Evolutionary conservation across 352 stramenopile species (phyloP).

Genomic region (Chrysophaeum taylorii): DNA sequence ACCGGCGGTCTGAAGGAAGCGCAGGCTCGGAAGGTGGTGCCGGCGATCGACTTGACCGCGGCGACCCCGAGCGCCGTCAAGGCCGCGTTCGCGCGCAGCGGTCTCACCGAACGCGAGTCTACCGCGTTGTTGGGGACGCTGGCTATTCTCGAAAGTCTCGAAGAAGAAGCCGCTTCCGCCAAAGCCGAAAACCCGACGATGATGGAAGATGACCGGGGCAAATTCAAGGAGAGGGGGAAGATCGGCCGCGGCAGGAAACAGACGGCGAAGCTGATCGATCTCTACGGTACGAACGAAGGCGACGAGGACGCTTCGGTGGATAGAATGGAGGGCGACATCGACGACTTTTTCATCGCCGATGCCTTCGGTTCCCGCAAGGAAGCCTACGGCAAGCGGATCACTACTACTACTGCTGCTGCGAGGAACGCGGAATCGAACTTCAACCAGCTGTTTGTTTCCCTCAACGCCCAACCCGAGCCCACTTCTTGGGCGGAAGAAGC

Average conservation of each 20-base stretch:
- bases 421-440: constrained; percentile 38
- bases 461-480: constrained; percentile 26
- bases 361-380: constrained; percentile 47
- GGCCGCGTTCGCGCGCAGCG: constrained; percentile 36
- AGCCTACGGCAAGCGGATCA: constrained; percentile 41
- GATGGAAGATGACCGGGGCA: constrained; percentile 36
- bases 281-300: constrained; percentile 36
- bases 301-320: constrained; percentile 34
- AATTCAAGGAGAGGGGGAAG: constrained; percentile 48
- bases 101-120: constrained; percentile 55
- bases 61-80: constrained; percentile 26
- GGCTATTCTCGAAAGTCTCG: constrained; percentile 40
- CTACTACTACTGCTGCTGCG: too few species aligned
- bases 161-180: too few species aligned
- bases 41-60: constrained; percentile 36
- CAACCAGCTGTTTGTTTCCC: constrained; percentile 37
- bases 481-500: constrained; percentile 20
- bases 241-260: constrained; percentile 51
- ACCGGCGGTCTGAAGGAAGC: neutral
- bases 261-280: constrained; percentile 44
- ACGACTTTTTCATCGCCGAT: constrained; percentile 56
- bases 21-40: constrained; percentile 29
- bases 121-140: constrained; percentile 44
- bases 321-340: constrained; percentile 39
- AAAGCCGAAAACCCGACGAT: too few species aligned